Evolutionary conservation across 257 asterid genomes (phyloP).

Genomic region (Solanum paucissectum): DNA sequence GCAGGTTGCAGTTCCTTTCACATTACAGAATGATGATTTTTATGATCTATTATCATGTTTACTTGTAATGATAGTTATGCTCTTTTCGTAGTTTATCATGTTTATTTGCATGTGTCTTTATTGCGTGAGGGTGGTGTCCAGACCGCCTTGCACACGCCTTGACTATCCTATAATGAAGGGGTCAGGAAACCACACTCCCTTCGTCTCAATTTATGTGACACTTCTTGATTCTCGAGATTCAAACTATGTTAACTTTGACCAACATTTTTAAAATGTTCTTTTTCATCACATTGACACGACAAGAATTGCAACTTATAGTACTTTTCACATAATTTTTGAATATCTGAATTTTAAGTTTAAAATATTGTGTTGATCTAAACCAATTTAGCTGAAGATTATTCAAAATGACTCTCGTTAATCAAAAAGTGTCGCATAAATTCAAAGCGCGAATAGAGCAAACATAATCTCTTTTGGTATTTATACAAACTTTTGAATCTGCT

Average conservation of each 20-base stretch:
- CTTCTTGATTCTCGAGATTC: neutral
- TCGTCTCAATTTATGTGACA: neutral
- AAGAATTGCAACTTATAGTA: neutral
- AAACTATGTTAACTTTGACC: constrained; percentile 19
- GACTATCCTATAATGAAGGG: neutral
- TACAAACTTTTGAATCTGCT: neutral
- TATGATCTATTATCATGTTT: neutral
- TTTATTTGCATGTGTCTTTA: neutral
- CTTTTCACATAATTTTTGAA: neutral
- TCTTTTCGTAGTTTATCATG: neutral
- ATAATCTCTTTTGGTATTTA: neutral
- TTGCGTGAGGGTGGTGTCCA: neutral
- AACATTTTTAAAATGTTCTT: constrained; percentile 17
- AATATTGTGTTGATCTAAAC: neutral
- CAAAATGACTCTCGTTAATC: neutral
- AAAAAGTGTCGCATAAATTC: neutral
- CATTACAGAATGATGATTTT: neutral
- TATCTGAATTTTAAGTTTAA: neutral
- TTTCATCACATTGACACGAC: neutral
- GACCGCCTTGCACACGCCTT: neutral
- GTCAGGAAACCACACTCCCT: neutral
- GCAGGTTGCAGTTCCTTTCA: constrained; percentile 17
- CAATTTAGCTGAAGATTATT: neutral
- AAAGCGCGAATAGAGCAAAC: neutral
- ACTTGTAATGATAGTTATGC: neutral